Conservation (phyloP, 2,329 filamentous ascomycete genomes). For the Xylaria sp. region DNA sequence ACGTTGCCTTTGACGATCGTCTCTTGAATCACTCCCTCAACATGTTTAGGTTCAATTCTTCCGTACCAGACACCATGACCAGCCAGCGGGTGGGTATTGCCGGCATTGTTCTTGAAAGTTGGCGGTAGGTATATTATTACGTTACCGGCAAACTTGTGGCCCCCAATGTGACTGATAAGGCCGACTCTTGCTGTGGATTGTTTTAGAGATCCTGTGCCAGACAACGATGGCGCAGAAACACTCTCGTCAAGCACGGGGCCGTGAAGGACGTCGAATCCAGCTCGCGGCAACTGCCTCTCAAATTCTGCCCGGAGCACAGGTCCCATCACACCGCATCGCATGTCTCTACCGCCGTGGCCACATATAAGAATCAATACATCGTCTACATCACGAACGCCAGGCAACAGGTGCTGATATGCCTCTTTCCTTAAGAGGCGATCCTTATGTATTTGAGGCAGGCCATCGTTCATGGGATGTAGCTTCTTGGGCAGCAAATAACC, state of each 20-base stretch:
- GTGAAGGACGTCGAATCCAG: conserved; percentile 61
- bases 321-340: conserved; percentile 83
- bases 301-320: conserved; percentile 80
- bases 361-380: conserved; percentile 87
- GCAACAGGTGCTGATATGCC: conserved; percentile 63
- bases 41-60: conserved; percentile 77
- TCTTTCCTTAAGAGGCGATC: conserved; percentile 63
- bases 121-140: conserved; percentile 83
- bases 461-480: conserved; percentile 71
- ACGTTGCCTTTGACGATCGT: conserved; percentile 75
- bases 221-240: conserved; percentile 45
- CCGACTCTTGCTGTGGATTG: conserved; percentile 68
- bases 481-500: conserved; percentile 73
- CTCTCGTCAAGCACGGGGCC: conserved; percentile 58
- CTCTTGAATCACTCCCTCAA: conserved; percentile 79
- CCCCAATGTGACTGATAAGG: conserved; percentile 81
- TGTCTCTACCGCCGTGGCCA: conserved; percentile 84
- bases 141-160: conserved; percentile 88
- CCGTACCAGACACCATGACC: conserved; percentile 87
- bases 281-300: conserved; percentile 63
- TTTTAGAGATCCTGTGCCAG: conserved; percentile 42
- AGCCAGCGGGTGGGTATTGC: conserved; percentile 66
- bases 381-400: conserved; percentile 68
- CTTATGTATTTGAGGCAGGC: conserved; percentile 67
- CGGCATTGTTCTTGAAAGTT: conserved; percentile 52